phyloP scores from a whole-genome alignment of 164 flowering plant species.

The Stephania japonica region DNA sequence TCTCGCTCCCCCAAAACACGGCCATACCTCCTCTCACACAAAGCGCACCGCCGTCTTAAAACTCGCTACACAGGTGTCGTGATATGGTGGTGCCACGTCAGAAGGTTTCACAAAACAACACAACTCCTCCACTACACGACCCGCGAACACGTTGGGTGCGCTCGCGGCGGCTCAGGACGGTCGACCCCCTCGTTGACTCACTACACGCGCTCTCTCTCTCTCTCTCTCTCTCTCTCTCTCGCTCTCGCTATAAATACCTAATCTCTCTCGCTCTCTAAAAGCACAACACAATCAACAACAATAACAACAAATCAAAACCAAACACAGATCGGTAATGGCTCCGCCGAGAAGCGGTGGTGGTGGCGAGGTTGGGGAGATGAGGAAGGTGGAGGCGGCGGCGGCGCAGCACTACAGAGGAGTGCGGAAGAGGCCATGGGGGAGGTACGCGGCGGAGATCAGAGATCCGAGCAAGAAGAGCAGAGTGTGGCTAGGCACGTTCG shows the following conservation, averaged over 20 bases:
- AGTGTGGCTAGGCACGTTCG: conserved; percentile 64
- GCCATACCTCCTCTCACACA: neutral
- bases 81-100: conserved; percentile 27
- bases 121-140: conserved; percentile 5
- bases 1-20: neutral
- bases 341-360: too few species aligned
- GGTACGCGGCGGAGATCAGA: conserved; percentile 5
- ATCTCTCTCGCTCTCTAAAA: neutral
- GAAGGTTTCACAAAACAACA: neutral
- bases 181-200: conserved; percentile 24
- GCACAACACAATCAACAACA: too few species aligned
- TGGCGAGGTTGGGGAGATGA: too few species aligned
- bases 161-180: conserved; percentile 36
- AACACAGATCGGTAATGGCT: too few species aligned
- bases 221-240: neutral
- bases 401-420: conserved; percentile 2
- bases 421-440: conserved; percentile 4
- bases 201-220: conserved; percentile 1
- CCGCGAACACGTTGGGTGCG: conserved; percentile 12
- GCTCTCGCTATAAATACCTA: neutral
- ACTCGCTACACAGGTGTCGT: neutral
- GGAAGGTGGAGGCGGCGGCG: neutral
- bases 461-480: conserved; percentile 14
- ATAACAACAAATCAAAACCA: too few species aligned
- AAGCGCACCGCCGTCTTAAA: conserved; percentile 3